A percentile compares a stretch with the other conserved stretches of the same genome.
Conservation (phyloP, 2,329 filamentous ascomycete genomes). For the Penicillium palitans region DNA sequence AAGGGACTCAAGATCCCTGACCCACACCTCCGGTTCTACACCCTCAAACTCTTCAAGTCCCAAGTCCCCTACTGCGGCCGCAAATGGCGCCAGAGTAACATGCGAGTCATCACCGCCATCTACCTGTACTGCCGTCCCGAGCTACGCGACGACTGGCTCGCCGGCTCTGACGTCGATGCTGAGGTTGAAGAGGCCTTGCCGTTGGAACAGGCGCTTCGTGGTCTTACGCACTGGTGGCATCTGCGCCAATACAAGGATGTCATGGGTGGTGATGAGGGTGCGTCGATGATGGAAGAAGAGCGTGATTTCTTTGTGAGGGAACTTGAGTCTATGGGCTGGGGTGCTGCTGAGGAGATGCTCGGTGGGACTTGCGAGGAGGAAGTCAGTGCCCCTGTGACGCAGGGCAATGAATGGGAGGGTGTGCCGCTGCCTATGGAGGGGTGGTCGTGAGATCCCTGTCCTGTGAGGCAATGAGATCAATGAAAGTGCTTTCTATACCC, state of each 20-base stretch:
- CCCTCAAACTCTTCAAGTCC: slow-evolving; percentile 96
- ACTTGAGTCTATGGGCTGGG: slow-evolving; percentile 68
- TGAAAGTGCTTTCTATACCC: slow-evolving; percentile 8
- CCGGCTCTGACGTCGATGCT: slow-evolving; percentile 85
- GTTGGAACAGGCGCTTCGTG: slow-evolving; percentile 84
- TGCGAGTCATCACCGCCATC: slow-evolving; percentile 97
- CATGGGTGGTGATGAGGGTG: slow-evolving; percentile 56
- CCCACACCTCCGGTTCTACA: slow-evolving; percentile 83
- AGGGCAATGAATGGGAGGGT: slow-evolving; percentile 39
- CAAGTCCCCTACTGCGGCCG: slow-evolving; percentile 97
- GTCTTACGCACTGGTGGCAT: slow-evolving; percentile 93
- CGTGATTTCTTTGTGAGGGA: slow-evolving; percentile 78
- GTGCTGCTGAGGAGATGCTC: slow-evolving; percentile 40
- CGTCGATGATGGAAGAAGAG: slow-evolving; percentile 66
- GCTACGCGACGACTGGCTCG: slow-evolving; percentile 89
- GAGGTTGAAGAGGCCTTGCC: slow-evolving; percentile 92
- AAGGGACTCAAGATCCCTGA: slow-evolving; percentile 91
- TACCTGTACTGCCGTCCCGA: slow-evolving; percentile 93
- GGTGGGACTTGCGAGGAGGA: slow-evolving; percentile 20
- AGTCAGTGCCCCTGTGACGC: background rate
- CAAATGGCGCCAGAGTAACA: slow-evolving; percentile 97
- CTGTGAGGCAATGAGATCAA: slow-evolving; percentile 8
- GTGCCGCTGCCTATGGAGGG: slow-evolving; percentile 40
- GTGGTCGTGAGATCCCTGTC: slow-evolving; percentile 18
- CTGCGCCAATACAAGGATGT: slow-evolving; percentile 76